Conservation (phyloP, 2,329 filamentous ascomycete genomes). For the Macrophomina phaseolina region DNA sequence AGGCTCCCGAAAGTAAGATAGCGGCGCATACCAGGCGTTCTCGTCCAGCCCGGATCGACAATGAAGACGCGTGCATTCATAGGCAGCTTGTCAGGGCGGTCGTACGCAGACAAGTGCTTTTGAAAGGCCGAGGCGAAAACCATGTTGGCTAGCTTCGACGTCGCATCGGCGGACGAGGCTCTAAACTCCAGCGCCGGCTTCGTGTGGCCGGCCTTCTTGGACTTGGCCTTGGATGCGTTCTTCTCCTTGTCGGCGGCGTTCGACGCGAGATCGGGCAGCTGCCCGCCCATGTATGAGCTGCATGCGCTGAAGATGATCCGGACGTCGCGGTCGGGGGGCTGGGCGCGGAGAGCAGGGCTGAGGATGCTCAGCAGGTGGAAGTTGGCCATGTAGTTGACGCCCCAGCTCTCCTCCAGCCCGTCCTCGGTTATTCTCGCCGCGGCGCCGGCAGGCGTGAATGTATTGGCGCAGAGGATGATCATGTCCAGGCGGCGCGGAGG, state of each 20-base stretch:
- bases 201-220: constrained; percentile 9
- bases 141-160: constrained; percentile 75
- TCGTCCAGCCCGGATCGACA: constrained; percentile 82
- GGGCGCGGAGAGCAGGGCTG: constrained; percentile 85
- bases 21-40: constrained; percentile 85
- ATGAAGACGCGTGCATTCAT: constrained; percentile 84
- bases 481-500: constrained; percentile 89
- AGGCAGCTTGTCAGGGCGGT: constrained; percentile 80
- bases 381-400: constrained; percentile 93
- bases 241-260: constrained; percentile 56
- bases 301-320: constrained; percentile 87
- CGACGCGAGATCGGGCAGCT: constrained; percentile 62
- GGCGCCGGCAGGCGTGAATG: constrained; percentile 71
- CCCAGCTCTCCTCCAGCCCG: constrained; percentile 88
- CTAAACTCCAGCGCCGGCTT: constrained; percentile 45
- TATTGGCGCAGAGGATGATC: constrained; percentile 85
- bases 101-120: constrained; percentile 85
- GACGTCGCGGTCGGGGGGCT: constrained; percentile 93
- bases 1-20: constrained; percentile 88
- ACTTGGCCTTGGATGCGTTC: constrained; percentile 50
- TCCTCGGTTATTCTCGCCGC: constrained; percentile 69
- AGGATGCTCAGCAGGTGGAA: constrained; percentile 93
- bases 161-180: constrained; percentile 54
- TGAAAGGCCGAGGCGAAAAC: constrained; percentile 90
- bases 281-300: constrained; percentile 82